Evolutionary conservation across 805 yeast genomes (phyloP), one percentile per base, ranked within the genome.

Genomic region (Saccharomyces eubayanus): DNA sequence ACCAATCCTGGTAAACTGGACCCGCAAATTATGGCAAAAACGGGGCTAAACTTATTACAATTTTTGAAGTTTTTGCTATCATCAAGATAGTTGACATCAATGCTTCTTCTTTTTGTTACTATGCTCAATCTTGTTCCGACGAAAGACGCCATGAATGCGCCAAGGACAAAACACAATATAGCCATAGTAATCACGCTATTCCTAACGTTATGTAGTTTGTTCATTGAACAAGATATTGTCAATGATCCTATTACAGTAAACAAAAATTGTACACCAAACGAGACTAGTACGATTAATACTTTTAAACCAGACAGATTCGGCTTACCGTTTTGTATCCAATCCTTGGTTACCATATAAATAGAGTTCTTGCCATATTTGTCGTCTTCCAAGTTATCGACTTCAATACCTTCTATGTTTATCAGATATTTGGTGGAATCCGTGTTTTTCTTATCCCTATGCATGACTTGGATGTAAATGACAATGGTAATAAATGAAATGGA

Each of bases 91-190:
- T 43, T 28, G 20, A 40, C 30, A 24, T 29, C 29, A 30, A 46
- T 16, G 1, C 51, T 51, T 28, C 51, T 41, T 48, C 54, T 54
- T 30, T 47, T 20, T 9, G 46, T 36, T 28, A 41, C 16, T 31
- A 36, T 51, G 53, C 20, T 51, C 55, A 85, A 72, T 55, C 82
- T 77, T 14, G 87, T 77, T 46, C 94, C 89, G 5, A 82, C 72
- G 65, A 79, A 87, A 0, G 96, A 89, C 1, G 95, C 83, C 52
- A 85, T 77, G 31, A 83, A 77, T 0, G 94, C 95, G 24, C 92
- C 88, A 29, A 80, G 65, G 3, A 85, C 79, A 61, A 88, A 83
- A 55, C 83, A 73, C 2, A 78, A 64, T 27, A 86, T 62, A 0
- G 89, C 80, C 50, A 84, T 74, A 8, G 87, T 77, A 51, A 86